Conservation (phyloP, 2,329 filamentous ascomycete genomes). For the Mycosphaerella sp. region DNA sequence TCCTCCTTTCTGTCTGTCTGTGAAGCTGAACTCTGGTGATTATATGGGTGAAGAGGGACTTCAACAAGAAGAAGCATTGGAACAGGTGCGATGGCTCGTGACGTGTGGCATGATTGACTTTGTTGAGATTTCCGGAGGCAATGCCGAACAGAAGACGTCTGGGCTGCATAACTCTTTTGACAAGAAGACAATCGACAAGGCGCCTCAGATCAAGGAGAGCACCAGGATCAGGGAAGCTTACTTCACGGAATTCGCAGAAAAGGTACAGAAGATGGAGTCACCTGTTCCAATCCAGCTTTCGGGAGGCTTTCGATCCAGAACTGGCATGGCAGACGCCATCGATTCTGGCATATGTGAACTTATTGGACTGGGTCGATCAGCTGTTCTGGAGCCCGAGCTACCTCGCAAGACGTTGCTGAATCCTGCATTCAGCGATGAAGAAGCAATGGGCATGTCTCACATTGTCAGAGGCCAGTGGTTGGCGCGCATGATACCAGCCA, state of each 20-base stretch:
- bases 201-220: slow-evolving; percentile 22
- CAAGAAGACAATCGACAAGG: slow-evolving; percentile 34
- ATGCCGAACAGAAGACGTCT: slow-evolving; percentile 22
- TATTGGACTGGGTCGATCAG: slow-evolving; percentile 45
- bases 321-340: slow-evolving; percentile 47
- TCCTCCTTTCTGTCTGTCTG: slow-evolving; percentile 40
- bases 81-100: slow-evolving; percentile 50
- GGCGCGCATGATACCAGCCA: slow-evolving; percentile 28
- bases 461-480: slow-evolving; percentile 32
- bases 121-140: slow-evolving; percentile 61
- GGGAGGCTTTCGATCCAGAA: slow-evolving; percentile 54
- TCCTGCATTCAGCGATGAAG: slow-evolving; percentile 25
- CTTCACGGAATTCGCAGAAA: slow-evolving; percentile 57
- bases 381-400: slow-evolving; percentile 41
- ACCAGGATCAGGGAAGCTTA: slow-evolving; percentile 57
- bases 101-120: slow-evolving; percentile 53
- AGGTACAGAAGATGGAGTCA: slow-evolving; percentile 26
- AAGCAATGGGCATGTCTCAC: slow-evolving; percentile 28
- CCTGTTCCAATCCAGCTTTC: slow-evolving; percentile 43
- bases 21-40: slow-evolving; percentile 49
- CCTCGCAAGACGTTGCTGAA: slow-evolving; percentile 36
- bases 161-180: slow-evolving; percentile 22
- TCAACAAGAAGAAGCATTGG: slow-evolving; percentile 46
- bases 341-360: slow-evolving; percentile 44
- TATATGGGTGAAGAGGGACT: slow-evolving; percentile 31